A percentile compares a stretch with the other conserved stretches of the same genome.
Evolutionary conservation across 2,329 filamentous ascomycete species (phyloP).

Genomic region (Phaeoacremonium minimum): DNA sequence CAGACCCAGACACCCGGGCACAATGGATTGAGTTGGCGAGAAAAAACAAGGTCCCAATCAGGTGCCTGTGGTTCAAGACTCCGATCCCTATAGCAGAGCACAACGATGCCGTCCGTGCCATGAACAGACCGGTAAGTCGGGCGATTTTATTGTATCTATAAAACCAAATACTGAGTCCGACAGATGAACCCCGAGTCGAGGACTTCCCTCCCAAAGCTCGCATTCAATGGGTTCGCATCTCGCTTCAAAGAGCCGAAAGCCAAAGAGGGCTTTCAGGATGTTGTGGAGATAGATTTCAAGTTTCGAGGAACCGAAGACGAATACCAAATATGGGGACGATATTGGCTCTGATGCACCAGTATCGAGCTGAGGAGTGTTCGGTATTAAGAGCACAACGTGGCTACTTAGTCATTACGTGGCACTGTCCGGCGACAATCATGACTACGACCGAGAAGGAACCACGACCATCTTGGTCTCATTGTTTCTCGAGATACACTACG

Average conservation of each 20-base stretch:
- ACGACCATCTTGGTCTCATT: no score
- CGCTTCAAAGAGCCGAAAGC: conserved; percentile 68
- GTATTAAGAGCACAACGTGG: no score
- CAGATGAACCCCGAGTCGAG: conserved; percentile 81
- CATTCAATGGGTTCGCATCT: conserved; percentile 71
- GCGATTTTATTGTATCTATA: background rate
- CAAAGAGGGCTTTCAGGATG: conserved; percentile 80
- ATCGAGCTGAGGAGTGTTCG: no score
- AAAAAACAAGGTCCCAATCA: conserved; percentile 67
- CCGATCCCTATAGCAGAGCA: conserved; percentile 69
- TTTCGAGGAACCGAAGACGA: conserved; percentile 69
- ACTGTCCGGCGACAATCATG: no score
- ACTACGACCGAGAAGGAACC: no score
- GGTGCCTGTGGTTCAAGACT: conserved; percentile 82
- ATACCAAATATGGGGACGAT: conserved; percentile 67
- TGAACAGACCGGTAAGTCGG: conserved; percentile 42
- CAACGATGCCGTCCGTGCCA: conserved; percentile 78
- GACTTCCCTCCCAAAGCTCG: conserved; percentile 67
- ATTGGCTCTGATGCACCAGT: conserved; percentile 58
- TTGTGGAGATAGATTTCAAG: conserved; percentile 70
- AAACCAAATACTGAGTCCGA: background rate
- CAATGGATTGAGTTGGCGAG: conserved; percentile 74
- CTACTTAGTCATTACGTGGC: no score
- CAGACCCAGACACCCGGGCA: conserved; percentile 71
- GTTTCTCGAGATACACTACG: no score